A percentile compares a stretch with the other conserved stretches of the same genome.
Conservation (phyloP, 2,329 filamentous ascomycete species). For the Cryoendolithus antarcticus region DNA sequence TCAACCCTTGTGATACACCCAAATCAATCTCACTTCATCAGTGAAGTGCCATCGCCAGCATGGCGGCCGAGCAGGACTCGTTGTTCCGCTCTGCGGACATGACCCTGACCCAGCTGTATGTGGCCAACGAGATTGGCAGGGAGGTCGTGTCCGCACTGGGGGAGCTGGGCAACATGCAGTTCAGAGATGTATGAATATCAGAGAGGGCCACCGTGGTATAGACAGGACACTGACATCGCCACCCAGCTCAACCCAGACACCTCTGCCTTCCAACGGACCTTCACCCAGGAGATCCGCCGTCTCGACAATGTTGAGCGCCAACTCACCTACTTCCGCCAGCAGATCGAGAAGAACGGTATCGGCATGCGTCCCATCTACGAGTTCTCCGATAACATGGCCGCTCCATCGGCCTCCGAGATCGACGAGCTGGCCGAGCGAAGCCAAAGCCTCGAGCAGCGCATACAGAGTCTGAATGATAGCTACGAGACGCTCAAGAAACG, state of each 20-base stretch:
- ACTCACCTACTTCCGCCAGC: conserved; percentile 84
- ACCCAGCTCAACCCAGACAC: conserved; percentile 77
- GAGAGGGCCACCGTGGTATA: conserved; percentile 7
- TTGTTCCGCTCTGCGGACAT: conserved; percentile 99
- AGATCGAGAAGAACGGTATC: conserved; percentile 90
- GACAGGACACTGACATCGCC: conserved; percentile 2
- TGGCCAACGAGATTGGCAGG: conserved; percentile 95
- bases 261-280: conserved; percentile 91
- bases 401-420: conserved; percentile 86
- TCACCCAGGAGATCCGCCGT: conserved; percentile 92
- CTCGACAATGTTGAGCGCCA: conserved; percentile 98
- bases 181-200: conserved; percentile 66
- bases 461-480: conserved; percentile 88
- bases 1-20: too few relatives aligned
- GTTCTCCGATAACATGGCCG: conserved; percentile 67
- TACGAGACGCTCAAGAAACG: conserved; percentile 97
- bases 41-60: conserved; percentile 17
- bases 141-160: conserved; percentile 94
- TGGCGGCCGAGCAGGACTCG: conserved; percentile 63
- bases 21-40: too few relatives aligned
- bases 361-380: conserved; percentile 81
- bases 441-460: conserved; percentile 81
- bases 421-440: conserved; percentile 89
- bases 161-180: conserved; percentile 92
- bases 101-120: conserved; percentile 99